phyloP scores from a whole-genome alignment of 2,329 filamentous ascomycete genomes.

The Chaetomium olivaceum region DNA sequence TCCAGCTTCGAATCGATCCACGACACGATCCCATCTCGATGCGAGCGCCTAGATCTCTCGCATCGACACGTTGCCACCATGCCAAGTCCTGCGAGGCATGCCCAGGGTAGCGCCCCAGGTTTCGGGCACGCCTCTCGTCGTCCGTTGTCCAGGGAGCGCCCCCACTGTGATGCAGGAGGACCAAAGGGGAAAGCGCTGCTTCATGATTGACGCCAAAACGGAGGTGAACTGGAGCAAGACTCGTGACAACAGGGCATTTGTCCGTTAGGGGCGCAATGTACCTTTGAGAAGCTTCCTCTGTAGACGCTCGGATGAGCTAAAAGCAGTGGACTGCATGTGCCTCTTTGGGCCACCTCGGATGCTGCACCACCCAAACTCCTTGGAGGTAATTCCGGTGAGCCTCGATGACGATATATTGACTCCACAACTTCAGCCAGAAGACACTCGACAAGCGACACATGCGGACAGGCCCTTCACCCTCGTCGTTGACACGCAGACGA shows the following conservation, averaged over 20 bases:
- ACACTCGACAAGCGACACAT: background rate
- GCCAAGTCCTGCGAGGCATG: slow-evolving; percentile 8
- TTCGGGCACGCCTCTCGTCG: slow-evolving; percentile 4
- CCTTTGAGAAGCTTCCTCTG: slow-evolving; percentile 19
- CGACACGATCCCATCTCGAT: slow-evolving; percentile 13
- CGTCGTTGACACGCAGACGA: background rate
- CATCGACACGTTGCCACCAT: slow-evolving; percentile 12
- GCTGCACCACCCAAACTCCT: background rate
- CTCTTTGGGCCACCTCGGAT: background rate
- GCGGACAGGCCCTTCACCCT: background rate
- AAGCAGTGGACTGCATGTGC: background rate
- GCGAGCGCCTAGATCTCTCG: slow-evolving; percentile 8
- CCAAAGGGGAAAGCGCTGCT: slow-evolving; percentile 15
- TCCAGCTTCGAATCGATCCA: slow-evolving; percentile 8
- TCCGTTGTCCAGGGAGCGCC: background rate
- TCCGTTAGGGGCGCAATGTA: slow-evolving; percentile 23
- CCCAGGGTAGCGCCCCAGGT: background rate
- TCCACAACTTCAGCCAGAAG: background rate
- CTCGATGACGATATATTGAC: background rate
- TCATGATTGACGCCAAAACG: slow-evolving; percentile 11
- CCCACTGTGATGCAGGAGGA: slow-evolving; percentile 16
- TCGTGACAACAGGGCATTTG: background rate
- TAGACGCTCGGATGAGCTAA: background rate
- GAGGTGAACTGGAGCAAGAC: background rate
- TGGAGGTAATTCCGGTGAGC: too few species aligned